These are phyloP conservation scores for Ceratocystis variospora DNA, from an alignment of 2,329 filamentous ascomycete species.

Conservation along the genomic window DNA sequence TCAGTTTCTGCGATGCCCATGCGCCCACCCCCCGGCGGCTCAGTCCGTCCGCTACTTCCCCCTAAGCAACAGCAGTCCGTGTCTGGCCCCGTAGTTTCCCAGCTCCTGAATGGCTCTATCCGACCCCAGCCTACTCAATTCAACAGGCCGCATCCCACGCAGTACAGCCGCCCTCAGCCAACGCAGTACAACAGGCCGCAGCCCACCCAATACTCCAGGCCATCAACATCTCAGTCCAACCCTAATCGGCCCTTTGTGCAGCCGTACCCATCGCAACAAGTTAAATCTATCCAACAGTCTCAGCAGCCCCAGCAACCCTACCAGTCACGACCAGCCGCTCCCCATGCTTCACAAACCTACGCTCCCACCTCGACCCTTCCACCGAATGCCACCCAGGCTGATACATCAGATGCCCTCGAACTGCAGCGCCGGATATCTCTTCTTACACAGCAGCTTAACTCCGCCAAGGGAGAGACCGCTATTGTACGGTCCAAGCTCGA, in stretches of 20 bases:
- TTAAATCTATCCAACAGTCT: neutral
- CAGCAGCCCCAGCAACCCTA: neutral
- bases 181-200: neutral
- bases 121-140: conserved; percentile 23
- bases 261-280: neutral
- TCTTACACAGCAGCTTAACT: conserved; percentile 34
- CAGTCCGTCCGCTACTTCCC: conserved; percentile 14
- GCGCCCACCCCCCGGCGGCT: neutral
- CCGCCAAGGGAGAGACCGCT: conserved; percentile 56
- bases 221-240: neutral
- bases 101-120: conserved; percentile 7
- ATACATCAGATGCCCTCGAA: neutral
- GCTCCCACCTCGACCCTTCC: neutral
- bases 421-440: neutral
- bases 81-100: neutral
- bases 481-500: conserved; percentile 61
- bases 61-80: conserved; percentile 19
- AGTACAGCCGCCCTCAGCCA: conserved; percentile 27
- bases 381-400: neutral
- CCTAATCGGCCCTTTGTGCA: conserved; percentile 10
- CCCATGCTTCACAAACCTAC: neutral
- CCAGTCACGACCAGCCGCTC: neutral
- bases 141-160: conserved; percentile 28
- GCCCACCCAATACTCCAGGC: neutral
- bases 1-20: neutral